A percentile compares a stretch with the other conserved stretches of the same genome.
Conservation (phyloP, 2,329 filamentous ascomycete species). For the Aspergillus arachidicola region DNA sequence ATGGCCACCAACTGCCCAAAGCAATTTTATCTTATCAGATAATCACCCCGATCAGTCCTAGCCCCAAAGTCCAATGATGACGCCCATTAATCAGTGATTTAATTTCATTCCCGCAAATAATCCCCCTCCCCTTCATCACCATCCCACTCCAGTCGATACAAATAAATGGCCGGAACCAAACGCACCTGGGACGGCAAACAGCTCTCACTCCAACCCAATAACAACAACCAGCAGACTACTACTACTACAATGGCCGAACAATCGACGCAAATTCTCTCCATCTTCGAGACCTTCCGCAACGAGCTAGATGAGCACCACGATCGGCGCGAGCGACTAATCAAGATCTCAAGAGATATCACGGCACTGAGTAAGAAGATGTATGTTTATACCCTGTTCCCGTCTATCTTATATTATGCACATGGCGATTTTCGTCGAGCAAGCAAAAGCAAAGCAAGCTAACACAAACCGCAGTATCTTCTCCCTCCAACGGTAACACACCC, state of each 20-base stretch:
- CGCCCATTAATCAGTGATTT: not conserved
- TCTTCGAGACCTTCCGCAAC: slow-evolving; percentile 83
- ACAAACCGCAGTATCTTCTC: slow-evolving; percentile 70
- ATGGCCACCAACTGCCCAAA: not conserved
- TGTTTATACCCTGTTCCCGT: slow-evolving; percentile 27
- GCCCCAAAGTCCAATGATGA: not conserved
- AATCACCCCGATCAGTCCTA: slow-evolving; percentile 10
- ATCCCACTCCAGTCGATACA: not conserved
- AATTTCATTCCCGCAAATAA: not conserved
- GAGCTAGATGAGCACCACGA: slow-evolving; percentile 96
- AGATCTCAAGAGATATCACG: slow-evolving; percentile 89
- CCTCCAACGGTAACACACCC: slow-evolving; percentile 67
- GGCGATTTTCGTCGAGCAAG: not conserved
- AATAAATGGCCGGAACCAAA: slow-evolving; percentile 40
- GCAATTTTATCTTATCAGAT: slow-evolving; percentile 13
- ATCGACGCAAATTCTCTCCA: slow-evolving; percentile 55
- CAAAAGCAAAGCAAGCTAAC: slow-evolving; percentile 10
- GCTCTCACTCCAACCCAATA: slow-evolving; percentile 8
- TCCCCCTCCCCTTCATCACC: not conserved
- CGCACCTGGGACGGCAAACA: slow-evolving; percentile 42
- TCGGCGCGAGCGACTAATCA: slow-evolving; percentile 84
- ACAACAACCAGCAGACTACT: slow-evolving; percentile 9
- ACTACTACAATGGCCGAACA: slow-evolving; percentile 12
- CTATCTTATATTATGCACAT: not conserved
- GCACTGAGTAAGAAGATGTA: slow-evolving; percentile 97